Percentiles rank a stretch among this genome's conserved stretches.
Conservation (phyloP, 805 yeast species). For the Myxozyma lipomycoides region DNA sequence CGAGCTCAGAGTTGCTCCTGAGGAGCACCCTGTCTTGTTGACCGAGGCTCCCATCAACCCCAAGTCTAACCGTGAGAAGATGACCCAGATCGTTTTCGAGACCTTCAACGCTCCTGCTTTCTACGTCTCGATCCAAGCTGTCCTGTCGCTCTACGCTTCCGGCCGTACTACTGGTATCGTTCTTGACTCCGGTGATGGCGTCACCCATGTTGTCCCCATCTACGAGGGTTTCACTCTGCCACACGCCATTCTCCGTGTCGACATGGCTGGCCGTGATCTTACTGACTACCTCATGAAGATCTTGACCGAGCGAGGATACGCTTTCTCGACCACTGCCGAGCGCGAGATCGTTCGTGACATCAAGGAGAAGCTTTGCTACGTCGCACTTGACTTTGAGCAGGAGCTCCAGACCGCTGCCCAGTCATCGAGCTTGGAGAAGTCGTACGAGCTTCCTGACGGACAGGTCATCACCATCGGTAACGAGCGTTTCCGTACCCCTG, state of each 20-base stretch:
- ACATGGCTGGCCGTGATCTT: slow-evolving; percentile 99
- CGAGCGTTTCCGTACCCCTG: slow-evolving; percentile 99
- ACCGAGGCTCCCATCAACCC: slow-evolving; percentile 99
- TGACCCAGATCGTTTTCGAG: slow-evolving; percentile 99
- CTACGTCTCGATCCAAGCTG: slow-evolving; percentile 98
- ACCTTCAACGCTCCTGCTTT: slow-evolving; percentile 99
- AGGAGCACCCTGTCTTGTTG: slow-evolving; percentile 98
- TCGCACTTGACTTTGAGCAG: slow-evolving; percentile 98
- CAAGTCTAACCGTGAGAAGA: slow-evolving; percentile 98
- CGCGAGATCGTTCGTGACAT: slow-evolving; percentile 98
- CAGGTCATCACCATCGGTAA: slow-evolving; percentile 99
- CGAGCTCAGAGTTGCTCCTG: slow-evolving; percentile 99
- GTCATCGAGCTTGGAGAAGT: slow-evolving; percentile 96
- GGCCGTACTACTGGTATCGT: slow-evolving; percentile 99
- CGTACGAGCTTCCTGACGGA: slow-evolving; percentile 99
- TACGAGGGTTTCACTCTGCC: slow-evolving; percentile 99
- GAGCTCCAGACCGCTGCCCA: slow-evolving; percentile 99
- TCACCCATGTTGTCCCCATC: slow-evolving; percentile 99
- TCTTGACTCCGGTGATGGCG: slow-evolving; percentile 99
- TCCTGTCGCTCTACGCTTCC: slow-evolving; percentile 93
- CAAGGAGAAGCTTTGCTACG: slow-evolving; percentile 97
- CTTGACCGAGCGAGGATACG: slow-evolving; percentile 96
- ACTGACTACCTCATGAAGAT: slow-evolving; percentile 99
- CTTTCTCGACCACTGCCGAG: slow-evolving; percentile 98
- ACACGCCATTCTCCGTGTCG: slow-evolving; percentile 97